Evolutionary conservation across 169 alveolate genomes (phyloP).

Genomic region (Miamiensis avidus): DNA sequence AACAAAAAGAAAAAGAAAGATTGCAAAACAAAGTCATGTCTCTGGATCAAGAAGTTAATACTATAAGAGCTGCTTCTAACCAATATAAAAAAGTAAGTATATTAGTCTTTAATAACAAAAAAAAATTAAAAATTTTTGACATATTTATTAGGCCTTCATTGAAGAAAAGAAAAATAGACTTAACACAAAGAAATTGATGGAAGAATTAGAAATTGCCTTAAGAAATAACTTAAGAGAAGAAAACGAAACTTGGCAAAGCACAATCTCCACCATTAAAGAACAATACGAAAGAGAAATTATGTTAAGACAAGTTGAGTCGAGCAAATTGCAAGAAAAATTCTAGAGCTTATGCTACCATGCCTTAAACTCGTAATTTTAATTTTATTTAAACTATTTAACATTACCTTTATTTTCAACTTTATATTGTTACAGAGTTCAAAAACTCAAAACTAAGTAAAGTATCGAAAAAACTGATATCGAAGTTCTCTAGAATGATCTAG

Average conservation of each 20-base stretch:
- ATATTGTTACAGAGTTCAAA: too few species aligned
- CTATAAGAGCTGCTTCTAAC: conserved; percentile 8
- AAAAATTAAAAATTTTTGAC: too few species aligned
- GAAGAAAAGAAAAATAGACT: conserved; percentile 13
- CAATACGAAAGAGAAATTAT: conserved; percentile 8
- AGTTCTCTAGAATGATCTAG: too few species aligned
- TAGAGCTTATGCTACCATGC: not conserved
- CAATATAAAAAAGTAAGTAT: not conserved
- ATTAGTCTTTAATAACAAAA: too few species aligned
- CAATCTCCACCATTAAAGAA: conserved; percentile 1
- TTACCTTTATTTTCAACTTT: too few species aligned
- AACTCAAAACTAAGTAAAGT: too few species aligned
- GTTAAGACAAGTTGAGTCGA: conserved; percentile 8
- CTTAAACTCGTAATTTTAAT: not conserved
- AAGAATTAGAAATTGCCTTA: conserved; percentile 18
- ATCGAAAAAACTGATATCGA: too few species aligned
- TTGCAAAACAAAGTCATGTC: conserved; percentile 3
- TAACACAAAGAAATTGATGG: not conserved
- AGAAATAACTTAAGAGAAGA: conserved; percentile 29
- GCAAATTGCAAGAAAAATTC: conserved; percentile 11
- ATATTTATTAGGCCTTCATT: not conserved
- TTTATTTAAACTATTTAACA: too few species aligned
- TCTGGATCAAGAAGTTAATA: conserved; percentile 1
- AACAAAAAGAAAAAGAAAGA: conserved; percentile 13
- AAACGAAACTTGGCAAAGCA: conserved; percentile 21